phyloP scores from a whole-genome alignment of 2,329 filamentous ascomycete species.

The Alternaria gaisen region DNA sequence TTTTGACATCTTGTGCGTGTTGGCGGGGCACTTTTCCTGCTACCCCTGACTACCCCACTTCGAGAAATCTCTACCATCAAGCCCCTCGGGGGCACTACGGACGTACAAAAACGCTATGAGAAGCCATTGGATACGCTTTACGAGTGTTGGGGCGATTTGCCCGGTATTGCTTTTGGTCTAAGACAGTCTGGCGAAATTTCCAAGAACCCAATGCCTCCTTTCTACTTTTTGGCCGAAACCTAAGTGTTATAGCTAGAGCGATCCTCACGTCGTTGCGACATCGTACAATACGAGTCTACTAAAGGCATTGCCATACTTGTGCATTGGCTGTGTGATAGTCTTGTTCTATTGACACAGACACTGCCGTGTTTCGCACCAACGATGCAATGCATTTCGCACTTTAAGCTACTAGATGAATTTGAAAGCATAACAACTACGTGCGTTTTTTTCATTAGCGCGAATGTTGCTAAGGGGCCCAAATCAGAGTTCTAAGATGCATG shows the following conservation, averaged over 20 bases:
- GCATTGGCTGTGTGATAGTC: not conserved
- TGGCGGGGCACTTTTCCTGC: not conserved
- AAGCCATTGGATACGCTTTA: not conserved
- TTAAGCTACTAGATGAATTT: not conserved
- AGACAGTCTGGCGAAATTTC: not conserved
- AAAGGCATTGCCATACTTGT: not conserved
- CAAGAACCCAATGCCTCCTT: not conserved
- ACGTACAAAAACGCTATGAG: fast-evolving
- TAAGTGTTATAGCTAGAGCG: not conserved
- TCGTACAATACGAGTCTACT: not conserved
- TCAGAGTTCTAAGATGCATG: not conserved
- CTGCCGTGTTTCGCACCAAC: not conserved
- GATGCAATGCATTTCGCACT: not conserved
- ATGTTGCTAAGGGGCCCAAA: not conserved
- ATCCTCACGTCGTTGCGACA: not conserved
- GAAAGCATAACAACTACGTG: not conserved
- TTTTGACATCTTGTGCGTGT: not conserved
- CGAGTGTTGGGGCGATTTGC: not conserved
- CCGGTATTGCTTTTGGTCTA: not conserved
- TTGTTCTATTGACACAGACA: not conserved
- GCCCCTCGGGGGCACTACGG: not conserved
- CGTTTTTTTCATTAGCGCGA: not conserved
- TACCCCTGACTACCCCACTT: conserved; percentile 2
- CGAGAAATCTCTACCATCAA: not conserved
- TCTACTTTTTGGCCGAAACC: not conserved